A percentile compares a stretch with the other conserved stretches of the same genome.
These are phyloP conservation scores for Tetrahymena malaccensis DNA, from an alignment of 73 alveolate species.

Conservation along the genomic window DNA sequence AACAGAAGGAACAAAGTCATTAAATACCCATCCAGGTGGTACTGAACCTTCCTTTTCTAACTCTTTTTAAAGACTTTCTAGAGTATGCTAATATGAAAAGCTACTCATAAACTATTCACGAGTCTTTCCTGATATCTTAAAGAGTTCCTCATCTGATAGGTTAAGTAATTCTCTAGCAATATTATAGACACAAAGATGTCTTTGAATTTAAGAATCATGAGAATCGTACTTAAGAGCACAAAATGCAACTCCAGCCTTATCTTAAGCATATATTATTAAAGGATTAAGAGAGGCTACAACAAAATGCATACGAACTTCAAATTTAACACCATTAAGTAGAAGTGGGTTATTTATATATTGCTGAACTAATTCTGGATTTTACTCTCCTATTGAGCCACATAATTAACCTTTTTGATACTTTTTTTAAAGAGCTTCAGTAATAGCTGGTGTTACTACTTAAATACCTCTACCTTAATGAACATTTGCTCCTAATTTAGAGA, in stretches of 20 bases:
- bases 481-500: slow-evolving; percentile 15
- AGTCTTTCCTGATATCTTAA: slow-evolving; percentile 1
- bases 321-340: slow-evolving; percentile 5
- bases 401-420: background rate
- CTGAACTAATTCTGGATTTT: slow-evolving; percentile 4
- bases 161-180: background rate
- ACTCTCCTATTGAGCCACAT: background rate
- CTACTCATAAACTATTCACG: background rate
- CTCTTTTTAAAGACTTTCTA: background rate
- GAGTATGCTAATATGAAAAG: slow-evolving; percentile 11
- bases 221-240: slow-evolving; percentile 3
- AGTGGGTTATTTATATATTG: slow-evolving; percentile 8
- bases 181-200: slow-evolving; percentile 9
- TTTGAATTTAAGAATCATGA: background rate
- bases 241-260: slow-evolving; percentile 9
- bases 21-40: slow-evolving; percentile 5
- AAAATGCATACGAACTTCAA: slow-evolving; percentile 20
- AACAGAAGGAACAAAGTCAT: slow-evolving; percentile 14
- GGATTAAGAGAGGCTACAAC: slow-evolving; percentile 25
- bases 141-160: background rate
- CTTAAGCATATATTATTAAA: slow-evolving; percentile 15
- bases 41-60: background rate
- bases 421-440: background rate
- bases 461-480: slow-evolving; percentile 40
- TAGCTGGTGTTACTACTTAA: background rate